Evolutionary conservation across 192 early-diverging fungal species (phyloP), one percentile per base, ranked within the genome.

Genomic region (Rhizoclosmatium globosum): DNA sequence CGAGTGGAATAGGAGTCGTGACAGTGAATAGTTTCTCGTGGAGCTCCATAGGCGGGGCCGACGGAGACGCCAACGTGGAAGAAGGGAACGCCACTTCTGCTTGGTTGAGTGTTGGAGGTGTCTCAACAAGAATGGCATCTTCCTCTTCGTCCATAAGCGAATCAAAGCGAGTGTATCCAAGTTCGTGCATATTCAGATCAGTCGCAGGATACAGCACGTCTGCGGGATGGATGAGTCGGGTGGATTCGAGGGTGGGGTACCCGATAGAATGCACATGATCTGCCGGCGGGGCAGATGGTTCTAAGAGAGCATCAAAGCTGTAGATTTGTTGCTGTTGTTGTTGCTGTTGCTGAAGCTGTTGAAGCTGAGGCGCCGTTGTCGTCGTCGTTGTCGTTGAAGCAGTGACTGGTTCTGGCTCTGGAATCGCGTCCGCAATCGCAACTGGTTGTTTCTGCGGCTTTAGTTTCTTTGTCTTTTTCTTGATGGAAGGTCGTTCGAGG

Each of bases 21-120:
- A 46, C 21, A 7, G 59, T 11, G 7, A 62, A 4, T 17, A 62
- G 17, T 11, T 61, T 23, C 19, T 62, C 17, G 41, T 62, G 58
- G 3, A 74, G 41, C 13, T 74, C 72, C 15, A 74, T 74, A 7
- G 72, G 59, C 9, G 72, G 72, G 4, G 72, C 72, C 13, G 72
- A 61, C 41, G 72, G 57, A 44, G 21, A 39, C 23, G 17, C 43
- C 9, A 68, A 9, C 60, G 38, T 7, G 11, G 60, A 31, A 38
- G 60, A 31, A 38, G n/a, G 31, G 0, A 31, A 31, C 31, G 31
- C 31, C 31, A 38, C 23, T 23, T 13, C 61, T 64, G 61, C 61
- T 64, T 64, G 61, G 61, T 9, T 31, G 23, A 56, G 31, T 31
- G 31, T 31, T 31, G 31, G 11, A n/a, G 53, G 53, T n/a, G 19